Conservation (phyloP, 495 filamentous ascomycete genomes). For the Darksidea phi region DNA sequence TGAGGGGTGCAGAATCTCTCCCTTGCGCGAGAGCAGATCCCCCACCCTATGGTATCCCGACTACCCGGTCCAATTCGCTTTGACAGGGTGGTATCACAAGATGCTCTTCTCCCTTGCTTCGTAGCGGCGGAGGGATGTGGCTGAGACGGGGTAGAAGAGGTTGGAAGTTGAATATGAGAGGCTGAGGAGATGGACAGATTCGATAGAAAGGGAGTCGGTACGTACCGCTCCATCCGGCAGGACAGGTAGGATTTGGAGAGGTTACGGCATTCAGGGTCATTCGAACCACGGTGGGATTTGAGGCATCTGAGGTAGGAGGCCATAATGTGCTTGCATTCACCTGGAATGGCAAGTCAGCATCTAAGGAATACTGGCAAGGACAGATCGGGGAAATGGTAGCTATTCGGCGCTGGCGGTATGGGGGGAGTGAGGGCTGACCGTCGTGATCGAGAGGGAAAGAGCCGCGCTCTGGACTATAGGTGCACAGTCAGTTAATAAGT, state of each 20-base stretch:
- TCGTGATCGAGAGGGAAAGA: constrained; percentile 97
- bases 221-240: constrained; percentile 93
- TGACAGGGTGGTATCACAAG: constrained; percentile 33
- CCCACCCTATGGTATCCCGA: constrained; percentile 11
- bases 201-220: constrained; percentile 29
- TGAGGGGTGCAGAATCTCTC: constrained; percentile 10
- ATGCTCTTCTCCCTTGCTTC: constrained; percentile 20
- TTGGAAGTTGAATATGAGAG: constrained; percentile 1
- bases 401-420: neutral
- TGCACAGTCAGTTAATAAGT: neutral
- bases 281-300: constrained; percentile 74
- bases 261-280: constrained; percentile 78
- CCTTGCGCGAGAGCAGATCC: constrained; percentile 4
- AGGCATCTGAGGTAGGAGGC: constrained; percentile 78
- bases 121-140: constrained; percentile 5
- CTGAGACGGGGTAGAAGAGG: constrained; percentile 8
- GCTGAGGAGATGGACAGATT: constrained; percentile 11
- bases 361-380: neutral
- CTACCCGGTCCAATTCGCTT: constrained; percentile 11
- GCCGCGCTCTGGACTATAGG: constrained; percentile 78
- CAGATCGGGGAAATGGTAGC: neutral
- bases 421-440: constrained; percentile 52
- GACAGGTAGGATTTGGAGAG: constrained; percentile 83
- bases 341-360: constrained; percentile 46
- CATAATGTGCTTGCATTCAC: constrained; percentile 92